phyloP scores from a whole-genome alignment of 2,329 filamentous ascomycete species.

The Xylaria sp. region DNA sequence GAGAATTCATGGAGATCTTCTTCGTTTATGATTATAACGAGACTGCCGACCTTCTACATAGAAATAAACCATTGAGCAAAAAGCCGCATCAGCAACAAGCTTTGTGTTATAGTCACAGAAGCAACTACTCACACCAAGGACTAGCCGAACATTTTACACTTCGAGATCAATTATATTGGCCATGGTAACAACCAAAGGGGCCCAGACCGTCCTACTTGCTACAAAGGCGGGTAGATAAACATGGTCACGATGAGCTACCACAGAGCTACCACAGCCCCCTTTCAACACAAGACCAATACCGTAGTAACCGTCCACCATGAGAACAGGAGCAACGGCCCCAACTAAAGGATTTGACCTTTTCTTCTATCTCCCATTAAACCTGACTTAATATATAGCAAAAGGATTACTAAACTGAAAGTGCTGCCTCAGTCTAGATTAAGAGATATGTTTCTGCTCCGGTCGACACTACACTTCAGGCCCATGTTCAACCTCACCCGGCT shows the following conservation, averaged over 20 bases:
- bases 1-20: too few relatives aligned
- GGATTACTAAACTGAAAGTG: not conserved
- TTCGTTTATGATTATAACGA: too few relatives aligned
- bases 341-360: not conserved
- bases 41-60: too few relatives aligned
- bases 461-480: too few relatives aligned
- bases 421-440: not conserved
- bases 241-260: not conserved
- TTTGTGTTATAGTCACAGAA: too few relatives aligned
- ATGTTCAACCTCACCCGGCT: not conserved
- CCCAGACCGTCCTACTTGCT: too few relatives aligned
- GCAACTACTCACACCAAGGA: too few relatives aligned
- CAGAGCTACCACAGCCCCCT: not conserved
- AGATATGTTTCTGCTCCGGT: too few relatives aligned
- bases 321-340: not conserved
- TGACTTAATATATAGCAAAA: not conserved
- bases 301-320: not conserved
- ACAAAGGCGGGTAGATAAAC: not conserved
- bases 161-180: too few relatives aligned
- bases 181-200: not conserved
- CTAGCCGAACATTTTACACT: too few relatives aligned
- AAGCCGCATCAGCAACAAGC: too few relatives aligned
- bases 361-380: not conserved
- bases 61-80: too few relatives aligned
- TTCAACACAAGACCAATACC: not conserved